Evolutionary conservation across 176 grass and related monocot species (phyloP).

Genomic region (Carex myosuroides): DNA sequence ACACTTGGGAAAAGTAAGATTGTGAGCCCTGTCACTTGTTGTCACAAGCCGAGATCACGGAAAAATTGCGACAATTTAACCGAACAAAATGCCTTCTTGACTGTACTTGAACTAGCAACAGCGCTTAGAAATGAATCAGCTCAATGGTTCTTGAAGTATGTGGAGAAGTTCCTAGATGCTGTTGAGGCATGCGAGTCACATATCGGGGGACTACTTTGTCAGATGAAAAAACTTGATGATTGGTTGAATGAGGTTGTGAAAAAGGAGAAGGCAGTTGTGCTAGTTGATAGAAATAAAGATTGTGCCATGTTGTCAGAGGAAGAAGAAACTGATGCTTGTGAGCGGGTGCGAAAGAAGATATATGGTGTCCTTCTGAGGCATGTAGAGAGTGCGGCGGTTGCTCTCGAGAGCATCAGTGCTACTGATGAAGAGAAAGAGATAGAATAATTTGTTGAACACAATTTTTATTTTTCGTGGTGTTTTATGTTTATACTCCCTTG

Average conservation of each 20-base stretch:
- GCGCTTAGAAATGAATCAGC: slow-evolving; percentile 43
- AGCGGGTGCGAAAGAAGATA: slow-evolving; percentile 68
- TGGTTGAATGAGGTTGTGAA: slow-evolving; percentile 55
- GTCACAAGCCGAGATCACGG: slow-evolving; percentile 41
- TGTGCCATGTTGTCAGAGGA: slow-evolving; percentile 35
- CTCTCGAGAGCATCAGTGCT: slow-evolving; percentile 44
- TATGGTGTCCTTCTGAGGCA: slow-evolving; percentile 57
- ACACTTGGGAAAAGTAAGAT: slow-evolving; percentile 17
- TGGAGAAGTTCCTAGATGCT: slow-evolving; percentile 73
- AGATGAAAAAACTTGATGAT: slow-evolving; percentile 82
- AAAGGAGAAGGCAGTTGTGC: slow-evolving; percentile 28
- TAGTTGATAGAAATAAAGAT: slow-evolving; percentile 40
- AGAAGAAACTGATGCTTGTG: slow-evolving; percentile 63
- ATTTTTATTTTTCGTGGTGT: neutral
- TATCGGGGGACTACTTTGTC: slow-evolving; percentile 47
- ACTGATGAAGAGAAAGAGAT: slow-evolving; percentile 53
- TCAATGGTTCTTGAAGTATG: slow-evolving; percentile 73
- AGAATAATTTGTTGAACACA: slow-evolving; percentile 1
- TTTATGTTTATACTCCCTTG: neutral
- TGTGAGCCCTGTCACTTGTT: slow-evolving; percentile 27
- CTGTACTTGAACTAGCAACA: slow-evolving; percentile 29
- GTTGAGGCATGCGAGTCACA: slow-evolving; percentile 42
- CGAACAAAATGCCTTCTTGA: slow-evolving; percentile 29
- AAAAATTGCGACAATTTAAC: slow-evolving; percentile 28
- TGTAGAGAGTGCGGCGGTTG: slow-evolving; percentile 57